Evolutionary conservation across 768 basidiomycete genomes (phyloP), one percentile per base, ranked within the genome.

Genomic region (Boletus barrowsii): DNA sequence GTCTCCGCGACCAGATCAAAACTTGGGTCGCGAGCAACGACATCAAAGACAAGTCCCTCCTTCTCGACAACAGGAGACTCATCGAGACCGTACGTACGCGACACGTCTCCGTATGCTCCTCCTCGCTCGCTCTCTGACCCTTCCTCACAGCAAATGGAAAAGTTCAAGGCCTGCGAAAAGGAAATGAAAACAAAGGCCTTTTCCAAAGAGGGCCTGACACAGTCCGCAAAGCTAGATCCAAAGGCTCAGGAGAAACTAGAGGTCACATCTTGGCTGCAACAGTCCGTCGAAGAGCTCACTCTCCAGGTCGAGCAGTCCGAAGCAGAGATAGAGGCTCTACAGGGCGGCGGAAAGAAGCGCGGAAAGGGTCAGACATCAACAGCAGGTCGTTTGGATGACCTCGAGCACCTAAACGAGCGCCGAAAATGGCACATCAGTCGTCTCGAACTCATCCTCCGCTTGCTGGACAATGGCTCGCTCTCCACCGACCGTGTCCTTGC

Each of bases 111-210:
- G 26, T 60, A 49, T 65, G 54, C 46, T 51, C 49, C 61, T 17
- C 41, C 55, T 56, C 26, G 22, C 22, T 54, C 47, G n/a, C 30
- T 29, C 8, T 42, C 47, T 20, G 18, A 53, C 39, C 62, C 37
- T 35, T 18, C 15, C 42, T 56, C 18, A 53, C 72, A 98, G 97
- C 97, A 98, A 98, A 99, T 99, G 97, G 97, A 99, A 78, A 95
- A 93, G 70, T 99, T 99, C 84, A 99, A 99, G 67, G 96, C 96
- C 22, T 94, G 95, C 75, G 97, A 99, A 77, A 99, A 98, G 78
- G 97, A 99, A 75, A 98, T 98, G 96, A 99, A 99, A 82, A 98
- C 97, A 54, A 99, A 99, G 72, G 97, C 97, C 0, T 99, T 98
- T 74, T 98, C 95, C 18, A 99, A 98, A 68, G 97, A 98, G 73